phyloP scores from a whole-genome alignment of 2,329 filamentous ascomycete species.

The Hyphodiscus sp. region DNA sequence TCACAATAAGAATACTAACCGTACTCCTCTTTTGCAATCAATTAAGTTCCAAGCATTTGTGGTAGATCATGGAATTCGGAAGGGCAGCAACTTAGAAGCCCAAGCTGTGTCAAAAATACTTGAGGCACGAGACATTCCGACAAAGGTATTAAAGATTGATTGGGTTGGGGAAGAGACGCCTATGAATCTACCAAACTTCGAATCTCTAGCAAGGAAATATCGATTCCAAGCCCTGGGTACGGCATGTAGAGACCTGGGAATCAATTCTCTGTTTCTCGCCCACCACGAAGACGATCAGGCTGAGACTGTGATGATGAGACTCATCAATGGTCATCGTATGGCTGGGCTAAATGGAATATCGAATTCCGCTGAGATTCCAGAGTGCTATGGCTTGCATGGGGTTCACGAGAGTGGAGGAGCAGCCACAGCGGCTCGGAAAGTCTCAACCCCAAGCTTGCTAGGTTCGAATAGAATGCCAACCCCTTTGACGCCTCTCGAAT shows the following conservation, averaged over 20 bases:
- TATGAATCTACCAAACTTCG: slow-evolving; percentile 55
- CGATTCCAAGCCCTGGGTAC: slow-evolving; percentile 67
- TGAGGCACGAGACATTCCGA: slow-evolving; percentile 23
- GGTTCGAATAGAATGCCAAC: not conserved
- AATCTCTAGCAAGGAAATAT: slow-evolving; percentile 65
- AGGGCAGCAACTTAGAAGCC: slow-evolving; percentile 47
- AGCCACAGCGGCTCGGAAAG: not conserved
- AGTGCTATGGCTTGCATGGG: slow-evolving; percentile 70
- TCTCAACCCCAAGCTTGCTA: not conserved
- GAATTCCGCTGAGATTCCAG: slow-evolving; percentile 63
- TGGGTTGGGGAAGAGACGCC: slow-evolving; percentile 43
- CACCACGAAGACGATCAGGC: slow-evolving; percentile 90
- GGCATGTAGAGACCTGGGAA: slow-evolving; percentile 45
- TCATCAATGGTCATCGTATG: slow-evolving; percentile 60
- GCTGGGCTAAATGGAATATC: slow-evolving; percentile 69
- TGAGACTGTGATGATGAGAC: slow-evolving; percentile 79
- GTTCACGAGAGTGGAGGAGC: slow-evolving; percentile 56
- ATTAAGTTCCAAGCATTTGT: slow-evolving; percentile 42
- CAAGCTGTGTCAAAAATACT: slow-evolving; percentile 35
- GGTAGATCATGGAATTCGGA: slow-evolving; percentile 52
- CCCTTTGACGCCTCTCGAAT: not conserved
- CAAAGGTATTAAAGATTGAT: slow-evolving; percentile 33
- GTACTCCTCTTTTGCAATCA: slow-evolving; percentile 34
- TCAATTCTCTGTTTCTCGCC: slow-evolving; percentile 64
- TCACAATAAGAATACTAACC: not conserved